Base-by-base conservation (phyloP, 371 early-diverging fungal species). In the Mucor circinelloides region DNA sequence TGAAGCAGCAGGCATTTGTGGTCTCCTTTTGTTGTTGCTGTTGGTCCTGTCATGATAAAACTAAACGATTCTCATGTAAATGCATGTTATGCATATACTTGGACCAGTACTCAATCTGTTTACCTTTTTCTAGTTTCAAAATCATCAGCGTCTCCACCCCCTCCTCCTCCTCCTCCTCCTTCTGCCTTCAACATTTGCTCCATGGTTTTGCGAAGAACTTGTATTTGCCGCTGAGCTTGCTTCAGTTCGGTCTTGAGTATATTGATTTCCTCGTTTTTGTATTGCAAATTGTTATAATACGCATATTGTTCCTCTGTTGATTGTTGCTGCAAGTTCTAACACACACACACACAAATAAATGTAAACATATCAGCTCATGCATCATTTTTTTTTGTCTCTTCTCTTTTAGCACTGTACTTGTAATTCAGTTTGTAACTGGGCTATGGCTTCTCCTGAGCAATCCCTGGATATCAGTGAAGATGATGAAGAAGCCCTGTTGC, bases 151-250 rank as follows among this genome's bases (percentile, higher is more conserved):
- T 40, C 42, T 40, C 17, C 17, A 9, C 5, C 17, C 10, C 42
- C n/a, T n/a, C n/a, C n/a, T n/a, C n/a, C n/a, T n/a, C n/a, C 44
- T 17, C 56, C 63, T 64, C 60, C 64, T 38, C 68, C 72, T n/a
- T 80, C 75, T 44, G 74, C 66, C 32, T 71, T 66, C 9, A 81
- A 40, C 31, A 81, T 32, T 60, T 75, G 77, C 19, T 81, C 81
- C 75, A 81, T 78, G 6, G 79, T 81, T 9, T 72, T 73, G 34
- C 75, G 64, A 10, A 81, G 61, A 0, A 70, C 64, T 25, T 68
- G 60, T 3, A 81, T 75, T 40, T 81, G 77, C 3, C 72, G 56
- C 59, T 77, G 70, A 0, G 79, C 66, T 52, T 72, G 68, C 9
- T 68, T 66, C 1, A 79, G 60, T 21, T 81, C 73, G 3, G 40